Percentiles rank a stretch among this genome's conserved stretches.
These are phyloP conservation scores for Pythium angustatum DNA, from an alignment of 352 stramenopile genomes.

Conservation along the genomic window DNA sequence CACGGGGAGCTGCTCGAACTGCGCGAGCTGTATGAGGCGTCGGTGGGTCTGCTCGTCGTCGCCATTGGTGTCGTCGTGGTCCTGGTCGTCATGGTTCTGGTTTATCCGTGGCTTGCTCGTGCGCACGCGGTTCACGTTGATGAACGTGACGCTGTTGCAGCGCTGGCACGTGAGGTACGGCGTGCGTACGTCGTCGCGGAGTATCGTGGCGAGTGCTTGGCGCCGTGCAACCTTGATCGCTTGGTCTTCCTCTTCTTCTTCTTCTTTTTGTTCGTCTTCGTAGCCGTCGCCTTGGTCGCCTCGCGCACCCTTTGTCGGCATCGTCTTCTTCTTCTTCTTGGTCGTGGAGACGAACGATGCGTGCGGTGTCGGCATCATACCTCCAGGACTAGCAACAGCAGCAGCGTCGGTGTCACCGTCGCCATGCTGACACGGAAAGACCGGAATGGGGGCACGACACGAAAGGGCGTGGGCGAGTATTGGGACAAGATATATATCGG, in stretches of 20 bases:
- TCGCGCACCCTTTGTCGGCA: no score
- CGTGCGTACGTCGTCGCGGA: slow-evolving; percentile 43
- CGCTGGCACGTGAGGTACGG: slow-evolving; percentile 76
- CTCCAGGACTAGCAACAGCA: no score
- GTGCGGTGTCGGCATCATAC: no score
- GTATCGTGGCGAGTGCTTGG: slow-evolving; percentile 6
- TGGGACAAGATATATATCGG: no score
- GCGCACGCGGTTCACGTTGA: slow-evolving; percentile 59
- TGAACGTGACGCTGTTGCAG: slow-evolving; percentile 79
- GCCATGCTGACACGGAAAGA: no score
- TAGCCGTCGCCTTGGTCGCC: slow-evolving; percentile 1
- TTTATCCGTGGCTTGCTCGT: no score
- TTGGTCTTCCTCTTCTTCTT: slow-evolving; percentile 19
- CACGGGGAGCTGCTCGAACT: slow-evolving; percentile 59
- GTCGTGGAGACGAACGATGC: no score
- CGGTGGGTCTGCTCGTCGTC: neutral
- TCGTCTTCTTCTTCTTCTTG: no score
- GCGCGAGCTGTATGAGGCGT: slow-evolving; percentile 15
- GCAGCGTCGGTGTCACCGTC: no score
- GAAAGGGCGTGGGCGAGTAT: no score
- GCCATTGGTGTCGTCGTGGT: slow-evolving; percentile 10
- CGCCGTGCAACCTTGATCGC: slow-evolving; percentile 15
- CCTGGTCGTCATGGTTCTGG: no score
- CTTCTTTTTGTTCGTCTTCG: slow-evolving; percentile 12
- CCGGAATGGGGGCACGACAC: no score